Conservation (phyloP, 1,284 basidiomycete species). For the Thelephora terrestris region DNA sequence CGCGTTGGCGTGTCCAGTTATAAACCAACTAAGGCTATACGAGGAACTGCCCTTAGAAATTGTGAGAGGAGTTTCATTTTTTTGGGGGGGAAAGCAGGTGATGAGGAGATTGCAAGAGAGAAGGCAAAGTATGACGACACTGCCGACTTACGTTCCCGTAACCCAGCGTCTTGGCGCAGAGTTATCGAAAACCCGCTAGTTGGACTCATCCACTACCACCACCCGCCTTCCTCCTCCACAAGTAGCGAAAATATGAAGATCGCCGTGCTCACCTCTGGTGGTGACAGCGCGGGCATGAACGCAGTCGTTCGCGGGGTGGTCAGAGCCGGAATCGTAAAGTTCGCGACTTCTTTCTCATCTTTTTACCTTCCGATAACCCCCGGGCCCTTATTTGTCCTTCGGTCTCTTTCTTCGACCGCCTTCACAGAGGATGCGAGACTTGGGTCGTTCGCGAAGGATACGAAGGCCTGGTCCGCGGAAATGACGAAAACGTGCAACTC, state of each 20-base stretch:
- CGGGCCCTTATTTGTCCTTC: not conserved
- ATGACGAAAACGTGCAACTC: constrained; percentile 29
- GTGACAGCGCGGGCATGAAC: constrained; percentile 97
- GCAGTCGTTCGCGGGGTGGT: constrained; percentile 89
- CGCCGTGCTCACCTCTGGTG: constrained; percentile 92
- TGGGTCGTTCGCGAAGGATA: constrained; percentile 96
- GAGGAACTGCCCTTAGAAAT: too few species aligned
- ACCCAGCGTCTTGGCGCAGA: not conserved
- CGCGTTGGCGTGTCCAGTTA: too few species aligned
- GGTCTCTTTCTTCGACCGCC: constrained; percentile 2
- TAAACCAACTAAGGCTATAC: too few species aligned
- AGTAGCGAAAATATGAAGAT: constrained; percentile 48
- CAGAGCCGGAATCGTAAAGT: constrained; percentile 84
- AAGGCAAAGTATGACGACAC: too few species aligned
- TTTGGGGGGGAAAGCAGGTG: too few species aligned
- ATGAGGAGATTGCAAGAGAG: too few species aligned
- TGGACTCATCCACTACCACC: too few species aligned
- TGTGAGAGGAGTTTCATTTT: too few species aligned
- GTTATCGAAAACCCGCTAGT: too few species aligned
- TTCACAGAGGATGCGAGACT: constrained; percentile 76
- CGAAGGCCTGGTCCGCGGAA: constrained; percentile 84
- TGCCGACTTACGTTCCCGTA: not conserved
- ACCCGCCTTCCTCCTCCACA: too few species aligned
- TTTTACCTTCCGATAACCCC: not conserved
- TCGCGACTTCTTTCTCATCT: constrained; percentile 19